Conservation (phyloP, 2,329 filamentous ascomycete genomes). For the Daldinia sp. region DNA sequence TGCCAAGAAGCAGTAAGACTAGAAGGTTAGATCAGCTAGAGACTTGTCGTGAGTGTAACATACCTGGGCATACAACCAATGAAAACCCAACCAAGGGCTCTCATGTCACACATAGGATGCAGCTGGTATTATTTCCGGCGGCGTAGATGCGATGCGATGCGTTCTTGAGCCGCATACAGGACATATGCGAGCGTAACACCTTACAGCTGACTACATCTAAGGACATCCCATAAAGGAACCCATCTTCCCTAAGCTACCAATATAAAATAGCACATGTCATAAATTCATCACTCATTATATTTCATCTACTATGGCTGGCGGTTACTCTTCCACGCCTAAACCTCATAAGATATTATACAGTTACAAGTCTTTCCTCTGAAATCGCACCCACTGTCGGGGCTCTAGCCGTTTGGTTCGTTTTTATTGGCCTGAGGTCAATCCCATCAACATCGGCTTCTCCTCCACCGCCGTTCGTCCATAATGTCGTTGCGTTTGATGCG, state of each 20-base stretch:
- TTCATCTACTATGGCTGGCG: constrained; percentile 7
- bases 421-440: constrained; percentile 29
- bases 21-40: neutral
- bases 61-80: neutral
- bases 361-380: constrained; percentile 29
- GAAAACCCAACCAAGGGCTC: neutral
- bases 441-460: constrained; percentile 26
- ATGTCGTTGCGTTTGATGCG: constrained; percentile 36
- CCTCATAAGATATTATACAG: constrained; percentile 28
- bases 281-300: constrained; percentile 30
- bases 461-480: constrained; percentile 28
- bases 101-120: neutral
- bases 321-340: neutral
- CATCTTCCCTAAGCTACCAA: neutral
- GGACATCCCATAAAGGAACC: neutral
- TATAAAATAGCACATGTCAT: constrained; percentile 9
- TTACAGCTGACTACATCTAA: neutral
- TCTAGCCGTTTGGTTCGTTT: constrained; percentile 16
- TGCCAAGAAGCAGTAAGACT: neutral
- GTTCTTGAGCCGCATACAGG: neutral
- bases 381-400: constrained; percentile 8
- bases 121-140: neutral
- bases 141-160: neutral
- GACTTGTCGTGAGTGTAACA: neutral
- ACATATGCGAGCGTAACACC: neutral